Evolutionary conservation across 2,329 filamentous ascomycete species (phyloP).

Genomic region (Claviceps cyperi): DNA sequence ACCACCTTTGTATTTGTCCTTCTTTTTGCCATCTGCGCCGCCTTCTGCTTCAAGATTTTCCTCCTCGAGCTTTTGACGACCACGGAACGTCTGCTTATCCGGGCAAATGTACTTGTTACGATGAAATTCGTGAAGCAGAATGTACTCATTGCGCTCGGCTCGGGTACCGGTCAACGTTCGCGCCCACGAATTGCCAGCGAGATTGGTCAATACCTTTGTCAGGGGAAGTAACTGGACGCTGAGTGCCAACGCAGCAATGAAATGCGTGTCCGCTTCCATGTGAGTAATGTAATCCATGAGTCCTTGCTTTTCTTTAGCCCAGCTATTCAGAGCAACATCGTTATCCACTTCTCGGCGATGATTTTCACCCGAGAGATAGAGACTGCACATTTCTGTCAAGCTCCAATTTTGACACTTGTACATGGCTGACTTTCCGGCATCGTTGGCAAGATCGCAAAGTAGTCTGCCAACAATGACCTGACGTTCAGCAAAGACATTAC

Average conservation of each 20-base stretch:
- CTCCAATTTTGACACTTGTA: conserved; percentile 96
- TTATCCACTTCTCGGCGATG: conserved; percentile 75
- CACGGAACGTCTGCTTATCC: conserved; percentile 76
- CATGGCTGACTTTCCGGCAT: conserved; percentile 95
- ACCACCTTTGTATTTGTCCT: conserved; percentile 98
- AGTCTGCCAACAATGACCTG: conserved; percentile 79
- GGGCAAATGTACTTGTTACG: conserved; percentile 96
- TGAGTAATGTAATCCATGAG: conserved; percentile 89
- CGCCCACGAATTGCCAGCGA: conserved; percentile 97
- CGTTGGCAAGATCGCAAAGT: conserved; percentile 87
- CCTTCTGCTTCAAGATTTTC: conserved; percentile 53
- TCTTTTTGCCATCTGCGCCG: conserved; percentile 73
- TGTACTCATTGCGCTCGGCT: conserved; percentile 97
- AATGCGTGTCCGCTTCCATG: conserved; percentile 90
- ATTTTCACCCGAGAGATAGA: conserved; percentile 65
- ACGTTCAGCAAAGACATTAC: conserved; percentile 85
- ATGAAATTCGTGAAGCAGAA: conserved; percentile 92
- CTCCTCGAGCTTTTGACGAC: conserved; percentile 57
- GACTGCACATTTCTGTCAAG: conserved; percentile 89
- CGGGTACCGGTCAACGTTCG: conserved; percentile 89
- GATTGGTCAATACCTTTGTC: conserved; percentile 87
- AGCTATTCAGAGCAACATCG: conserved; percentile 72
- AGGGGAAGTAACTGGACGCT: conserved; percentile 84
- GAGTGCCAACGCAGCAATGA: conserved; percentile 79
- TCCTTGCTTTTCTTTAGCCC: conserved; percentile 64